Conservation (phyloP, 1,139 yeast genomes). For the Yarrowia galli region DNA sequence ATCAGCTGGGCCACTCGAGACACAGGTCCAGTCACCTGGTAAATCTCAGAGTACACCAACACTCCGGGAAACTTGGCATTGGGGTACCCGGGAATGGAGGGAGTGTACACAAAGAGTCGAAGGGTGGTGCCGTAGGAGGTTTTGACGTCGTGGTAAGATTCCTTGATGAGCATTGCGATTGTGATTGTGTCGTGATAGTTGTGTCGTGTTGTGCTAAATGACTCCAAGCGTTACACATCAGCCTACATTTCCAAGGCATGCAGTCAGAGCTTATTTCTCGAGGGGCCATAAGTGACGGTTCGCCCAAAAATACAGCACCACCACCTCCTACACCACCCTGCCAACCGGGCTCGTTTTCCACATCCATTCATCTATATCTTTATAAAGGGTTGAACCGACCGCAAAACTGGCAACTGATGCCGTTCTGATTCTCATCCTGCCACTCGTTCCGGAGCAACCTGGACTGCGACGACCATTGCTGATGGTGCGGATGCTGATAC, state of each 20-base stretch:
- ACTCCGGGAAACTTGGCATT: constrained; percentile 82
- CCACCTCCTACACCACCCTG: no score
- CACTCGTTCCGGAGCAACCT: constrained; percentile 18
- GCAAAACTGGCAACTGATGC: constrained; percentile 27
- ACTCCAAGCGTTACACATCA: not conserved
- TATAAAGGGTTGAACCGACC: constrained; percentile 17
- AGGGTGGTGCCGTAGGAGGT: constrained; percentile 73
- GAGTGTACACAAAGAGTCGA: constrained; percentile 72
- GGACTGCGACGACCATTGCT: constrained; percentile 26
- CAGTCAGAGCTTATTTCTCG: not conserved
- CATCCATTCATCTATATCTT: not conserved
- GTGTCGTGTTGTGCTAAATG: not conserved
- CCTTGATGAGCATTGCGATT: constrained; percentile 65
- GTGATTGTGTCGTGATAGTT: not conserved
- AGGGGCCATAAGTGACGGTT: no score
- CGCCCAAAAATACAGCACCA: no score
- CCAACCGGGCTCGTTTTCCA: no score
- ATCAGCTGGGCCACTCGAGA: constrained; percentile 77
- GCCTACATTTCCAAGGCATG: not conserved
- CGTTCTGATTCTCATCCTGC: constrained; percentile 32
- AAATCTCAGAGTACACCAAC: constrained; percentile 78
- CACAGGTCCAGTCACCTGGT: constrained; percentile 73
- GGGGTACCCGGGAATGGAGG: constrained; percentile 74
- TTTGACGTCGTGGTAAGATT: constrained; percentile 66
- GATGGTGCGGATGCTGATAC: constrained; percentile 1